Base-by-base conservation (phyloP, 2,329 filamentous ascomycete species). In the Neospermospora avenae region DNA sequence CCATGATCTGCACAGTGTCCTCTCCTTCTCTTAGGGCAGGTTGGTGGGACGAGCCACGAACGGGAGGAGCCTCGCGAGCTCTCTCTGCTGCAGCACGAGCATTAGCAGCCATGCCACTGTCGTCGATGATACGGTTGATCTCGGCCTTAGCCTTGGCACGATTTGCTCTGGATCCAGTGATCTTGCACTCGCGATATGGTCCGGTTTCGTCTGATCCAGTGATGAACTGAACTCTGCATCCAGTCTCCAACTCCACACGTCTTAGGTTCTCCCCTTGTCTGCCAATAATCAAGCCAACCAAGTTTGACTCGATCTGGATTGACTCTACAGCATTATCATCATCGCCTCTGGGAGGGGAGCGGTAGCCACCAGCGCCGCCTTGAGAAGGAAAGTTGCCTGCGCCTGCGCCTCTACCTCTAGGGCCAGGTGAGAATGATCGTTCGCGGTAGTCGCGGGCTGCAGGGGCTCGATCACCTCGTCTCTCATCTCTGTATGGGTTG, bases 1-100 rank as follows among this genome's bases (percentile, higher is more conserved):
- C 92, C 90, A 96, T 95, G 70, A 96, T 96, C 75, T 96, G 91
- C 72, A 92, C 86, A 71, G 87, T 90, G 68, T 93, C 89, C 74
- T 96, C 92, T 61, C 88, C 90, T 61, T 93, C 90, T 63, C 88
- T 85, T 61, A 90, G 78, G 45, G 83, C 80, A 55, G 81, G 77
- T 62, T 74, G 72, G 41, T 74, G 71, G 10, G 72, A 71, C 53
- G 67, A 65, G 28, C 64, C 68, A 51, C 71, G 68, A 18, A 55
- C 65, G 41, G 68, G 62, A 34, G 70, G 65, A 46, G 70, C 65
- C 48, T 74, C 72, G 62, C 71, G 68, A 49, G 67, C 74, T 63
- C 74, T 70, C 53, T 71, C 72, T 35, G 75, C 71, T 41, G 76
- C 77, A 35, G 75, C 70, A 57, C 78, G 77, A 63, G 79, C 79